These are phyloP conservation scores for Achaetomiella virescens DNA, from an alignment of 495 filamentous ascomycete genomes.

Conservation along the genomic window DNA sequence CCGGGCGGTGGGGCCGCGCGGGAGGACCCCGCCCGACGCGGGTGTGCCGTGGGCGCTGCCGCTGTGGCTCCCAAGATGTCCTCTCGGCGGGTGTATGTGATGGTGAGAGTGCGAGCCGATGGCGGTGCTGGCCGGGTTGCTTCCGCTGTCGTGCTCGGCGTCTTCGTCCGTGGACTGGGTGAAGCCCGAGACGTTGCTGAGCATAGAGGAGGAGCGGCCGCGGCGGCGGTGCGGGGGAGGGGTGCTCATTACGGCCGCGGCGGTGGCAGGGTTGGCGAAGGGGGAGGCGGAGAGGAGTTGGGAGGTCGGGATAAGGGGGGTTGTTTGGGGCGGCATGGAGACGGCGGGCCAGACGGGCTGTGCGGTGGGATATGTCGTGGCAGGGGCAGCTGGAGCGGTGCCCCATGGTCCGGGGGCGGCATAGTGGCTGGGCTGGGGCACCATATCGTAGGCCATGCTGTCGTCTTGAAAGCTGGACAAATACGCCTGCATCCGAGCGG, in stretches of 20 bases:
- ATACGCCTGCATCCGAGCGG: conserved; percentile 35
- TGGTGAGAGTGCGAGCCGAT: conserved; percentile 9
- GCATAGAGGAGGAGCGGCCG: conserved; percentile 61
- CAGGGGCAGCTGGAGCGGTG: conserved; percentile 2
- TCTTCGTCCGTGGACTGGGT: conserved; percentile 51
- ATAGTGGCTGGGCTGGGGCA: conserved; percentile 17
- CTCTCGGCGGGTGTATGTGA: background rate
- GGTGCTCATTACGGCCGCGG: conserved; percentile 20
- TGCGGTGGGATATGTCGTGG: background rate
- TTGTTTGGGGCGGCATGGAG: conserved; percentile 17
- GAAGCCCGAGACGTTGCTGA: conserved; percentile 59
- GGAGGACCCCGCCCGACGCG: conserved; percentile 4
- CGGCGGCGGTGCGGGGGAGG: conserved; percentile 30
- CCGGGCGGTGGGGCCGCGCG: conserved; percentile 28
- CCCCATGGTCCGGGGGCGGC: conserved; percentile 20
- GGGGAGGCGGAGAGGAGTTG: conserved; percentile 20
- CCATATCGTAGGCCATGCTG: conserved; percentile 18
- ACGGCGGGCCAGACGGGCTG: conserved; percentile 26
- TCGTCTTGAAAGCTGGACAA: conserved; percentile 35
- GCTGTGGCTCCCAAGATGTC: background rate
- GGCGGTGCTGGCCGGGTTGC: background rate
- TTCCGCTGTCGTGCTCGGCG: conserved; percentile 10
- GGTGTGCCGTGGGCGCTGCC: conserved; percentile 7
- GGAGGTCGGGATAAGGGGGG: conserved; percentile 18
- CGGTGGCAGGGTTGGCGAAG: conserved; percentile 7